Evolutionary conservation across 192 early-diverging fungal species (phyloP).

Genomic region (Coemansia guatemalensis): DNA sequence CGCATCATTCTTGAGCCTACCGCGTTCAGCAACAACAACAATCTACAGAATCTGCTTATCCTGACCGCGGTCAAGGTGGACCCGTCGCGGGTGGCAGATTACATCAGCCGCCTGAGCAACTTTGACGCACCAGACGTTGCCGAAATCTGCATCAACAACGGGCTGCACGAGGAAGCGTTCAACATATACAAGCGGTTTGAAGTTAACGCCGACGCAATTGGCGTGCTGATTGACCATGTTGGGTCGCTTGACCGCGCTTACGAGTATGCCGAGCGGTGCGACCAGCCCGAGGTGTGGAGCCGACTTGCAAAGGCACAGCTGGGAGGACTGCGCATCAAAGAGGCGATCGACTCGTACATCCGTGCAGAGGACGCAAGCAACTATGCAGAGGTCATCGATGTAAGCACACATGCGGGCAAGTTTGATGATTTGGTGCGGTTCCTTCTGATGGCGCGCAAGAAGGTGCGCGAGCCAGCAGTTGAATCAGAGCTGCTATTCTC

Average conservation of each 20-base stretch:
- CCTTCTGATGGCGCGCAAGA: conserved; percentile 93
- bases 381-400: conserved; percentile 83
- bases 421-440: conserved; percentile 94
- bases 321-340: conserved; percentile 84
- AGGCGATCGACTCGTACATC: conserved; percentile 97
- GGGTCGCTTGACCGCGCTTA: conserved; percentile 92
- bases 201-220: conserved; percentile 83
- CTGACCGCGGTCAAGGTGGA: conserved; percentile 97
- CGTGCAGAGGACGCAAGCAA: conserved; percentile 91
- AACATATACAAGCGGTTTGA: conserved; percentile 94
- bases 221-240: conserved; percentile 91
- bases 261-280: conserved; percentile 92
- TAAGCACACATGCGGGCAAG: conserved; percentile 80
- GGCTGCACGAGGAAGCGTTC: conserved; percentile 95
- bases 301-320: conserved; percentile 94
- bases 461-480: conserved; percentile 90
- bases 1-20: conserved; percentile 93
- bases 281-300: conserved; percentile 94
- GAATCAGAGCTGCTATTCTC: conserved; percentile 96
- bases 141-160: conserved; percentile 85
- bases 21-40: conserved; percentile 93
- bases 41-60: conserved; percentile 96
- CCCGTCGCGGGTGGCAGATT: conserved; percentile 90
- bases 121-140: conserved; percentile 98
- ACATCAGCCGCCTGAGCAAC: conserved; percentile 92